phyloP scores from a whole-genome alignment of 2,329 filamentous ascomycete species.

The Graphilbum fragrans region DNA sequence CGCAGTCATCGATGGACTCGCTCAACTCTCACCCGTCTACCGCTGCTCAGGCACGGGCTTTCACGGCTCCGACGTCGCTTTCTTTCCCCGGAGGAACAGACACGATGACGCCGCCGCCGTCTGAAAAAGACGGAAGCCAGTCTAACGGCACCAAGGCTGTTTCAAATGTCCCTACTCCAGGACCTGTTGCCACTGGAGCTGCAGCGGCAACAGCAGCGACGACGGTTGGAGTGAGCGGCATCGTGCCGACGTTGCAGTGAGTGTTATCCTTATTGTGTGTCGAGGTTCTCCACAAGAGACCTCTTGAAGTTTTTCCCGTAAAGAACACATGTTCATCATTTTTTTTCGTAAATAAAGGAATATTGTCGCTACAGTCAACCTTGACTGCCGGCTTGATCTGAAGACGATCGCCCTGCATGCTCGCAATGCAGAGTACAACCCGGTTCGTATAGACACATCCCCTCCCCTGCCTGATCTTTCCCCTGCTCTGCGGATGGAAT shows the following conservation, averaged over 20 bases:
- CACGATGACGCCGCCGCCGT: slow-evolving; percentile 10
- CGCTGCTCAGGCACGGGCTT: slow-evolving; percentile 87
- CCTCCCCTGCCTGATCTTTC: not conserved
- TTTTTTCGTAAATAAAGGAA: slow-evolving; percentile 51
- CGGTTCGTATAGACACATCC: slow-evolving; percentile 21
- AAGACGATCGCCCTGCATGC: slow-evolving; percentile 99
- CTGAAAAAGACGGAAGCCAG: slow-evolving; percentile 11
- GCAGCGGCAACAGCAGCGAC: slow-evolving; percentile 70
- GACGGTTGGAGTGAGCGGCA: slow-evolving; percentile 76
- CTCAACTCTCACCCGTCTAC: slow-evolving; percentile 88
- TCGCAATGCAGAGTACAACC: slow-evolving; percentile 97
- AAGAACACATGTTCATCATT: slow-evolving; percentile 11
- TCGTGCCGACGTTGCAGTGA: slow-evolving; percentile 87
- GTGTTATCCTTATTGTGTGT: slow-evolving; percentile 46
- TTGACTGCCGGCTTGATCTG: slow-evolving; percentile 92
- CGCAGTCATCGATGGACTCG: slow-evolving; percentile 54
- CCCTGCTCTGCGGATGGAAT: not conserved
- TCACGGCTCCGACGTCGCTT: slow-evolving; percentile 83
- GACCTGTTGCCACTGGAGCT: slow-evolving; percentile 7
- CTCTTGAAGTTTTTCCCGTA: slow-evolving; percentile 8
- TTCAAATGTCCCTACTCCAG: slow-evolving; percentile 7
- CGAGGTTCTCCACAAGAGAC: too few species aligned
- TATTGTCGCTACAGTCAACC: slow-evolving; percentile 97
- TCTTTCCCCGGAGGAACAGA: slow-evolving; percentile 61
- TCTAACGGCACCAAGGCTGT: slow-evolving; percentile 9